Conservation (phyloP, 768 basidiomycete species). For the Auriscalpium orientale region DNA sequence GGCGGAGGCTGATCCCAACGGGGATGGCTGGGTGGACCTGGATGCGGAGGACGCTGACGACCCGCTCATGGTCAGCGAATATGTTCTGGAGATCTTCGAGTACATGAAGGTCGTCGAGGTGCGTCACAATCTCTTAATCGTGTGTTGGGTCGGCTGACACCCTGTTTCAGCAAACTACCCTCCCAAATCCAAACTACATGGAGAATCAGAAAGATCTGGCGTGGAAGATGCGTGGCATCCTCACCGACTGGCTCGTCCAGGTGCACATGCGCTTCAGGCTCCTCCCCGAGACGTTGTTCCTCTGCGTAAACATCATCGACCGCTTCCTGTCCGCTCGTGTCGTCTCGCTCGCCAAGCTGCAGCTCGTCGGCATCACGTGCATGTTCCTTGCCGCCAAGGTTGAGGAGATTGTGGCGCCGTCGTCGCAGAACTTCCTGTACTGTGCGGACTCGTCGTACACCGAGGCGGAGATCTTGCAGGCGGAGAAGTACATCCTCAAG, state of each 20-base stretch:
- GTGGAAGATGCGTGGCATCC: conserved; percentile 84
- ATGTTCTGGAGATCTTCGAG: conserved; percentile 87
- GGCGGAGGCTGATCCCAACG: conserved; percentile 58
- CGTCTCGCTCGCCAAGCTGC: conserved; percentile 54
- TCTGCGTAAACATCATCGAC: conserved; percentile 76
- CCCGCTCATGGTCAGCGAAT: conserved; percentile 95
- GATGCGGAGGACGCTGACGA: conserved; percentile 90
- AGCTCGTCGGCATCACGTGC: conserved; percentile 81
- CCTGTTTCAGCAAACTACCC: conserved; percentile 51
- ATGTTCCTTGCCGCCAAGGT: conserved; percentile 88
- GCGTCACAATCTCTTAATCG: conserved; percentile 16
- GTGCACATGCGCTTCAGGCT: conserved; percentile 83
- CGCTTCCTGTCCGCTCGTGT: conserved; percentile 54
- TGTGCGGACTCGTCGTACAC: conserved; percentile 74
- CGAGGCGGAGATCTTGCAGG: conserved; percentile 76
- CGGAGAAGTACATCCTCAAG: conserved; percentile 83
- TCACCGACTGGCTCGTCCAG: conserved; percentile 92
- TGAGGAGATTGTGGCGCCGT: conserved; percentile 87
- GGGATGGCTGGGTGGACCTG: conserved; percentile 78
- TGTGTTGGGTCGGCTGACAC: conserved; percentile 1
- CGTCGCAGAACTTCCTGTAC: conserved; percentile 70
- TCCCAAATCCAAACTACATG: conserved; percentile 86
- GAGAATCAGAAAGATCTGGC: conserved; percentile 70
- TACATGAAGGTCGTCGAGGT: conserved; percentile 89
- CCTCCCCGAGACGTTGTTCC: conserved; percentile 86